Evolutionary conservation across 805 yeast species (phyloP).

Genomic region (Lachancea fermentati): DNA sequence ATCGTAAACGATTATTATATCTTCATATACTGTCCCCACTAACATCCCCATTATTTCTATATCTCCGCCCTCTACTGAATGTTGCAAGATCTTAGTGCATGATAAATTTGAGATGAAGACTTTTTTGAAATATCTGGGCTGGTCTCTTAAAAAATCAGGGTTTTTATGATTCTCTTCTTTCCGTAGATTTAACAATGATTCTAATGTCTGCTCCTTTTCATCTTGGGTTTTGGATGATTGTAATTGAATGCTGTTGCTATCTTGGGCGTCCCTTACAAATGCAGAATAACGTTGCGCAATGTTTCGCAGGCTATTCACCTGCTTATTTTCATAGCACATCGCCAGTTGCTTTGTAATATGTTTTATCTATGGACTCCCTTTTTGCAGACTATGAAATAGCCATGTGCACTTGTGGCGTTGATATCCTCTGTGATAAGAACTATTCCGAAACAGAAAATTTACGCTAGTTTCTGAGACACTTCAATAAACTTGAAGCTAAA

Average conservation of each 20-base stretch:
- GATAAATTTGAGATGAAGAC: conserved; percentile 60
- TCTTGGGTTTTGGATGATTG: not conserved
- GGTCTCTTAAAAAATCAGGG: conserved; percentile 4
- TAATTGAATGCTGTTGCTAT: not conserved
- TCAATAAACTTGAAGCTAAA: too few species aligned
- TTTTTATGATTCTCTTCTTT: not conserved
- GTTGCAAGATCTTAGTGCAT: conserved; percentile 66
- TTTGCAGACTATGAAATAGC: too few species aligned
- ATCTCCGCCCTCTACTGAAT: conserved; percentile 77
- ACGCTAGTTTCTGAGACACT: too few species aligned
- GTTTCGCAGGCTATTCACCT: not conserved
- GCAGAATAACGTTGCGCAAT: not conserved
- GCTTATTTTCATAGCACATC: not conserved
- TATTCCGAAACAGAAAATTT: too few species aligned
- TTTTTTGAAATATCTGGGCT: conserved; percentile 15
- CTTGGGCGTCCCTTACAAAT: not conserved
- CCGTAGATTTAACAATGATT: not conserved
- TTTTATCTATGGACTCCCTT: too few species aligned
- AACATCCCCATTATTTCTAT: conserved; percentile 96
- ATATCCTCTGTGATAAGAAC: too few species aligned
- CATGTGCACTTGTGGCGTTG: too few species aligned
- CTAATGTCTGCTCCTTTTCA: not conserved
- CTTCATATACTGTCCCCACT: conserved; percentile 62
- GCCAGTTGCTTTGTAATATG: not conserved
- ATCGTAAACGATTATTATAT: conserved; percentile 65